Conservation (phyloP, 2,329 filamentous ascomycete species). For the Cryphonectria radicalis region DNA sequence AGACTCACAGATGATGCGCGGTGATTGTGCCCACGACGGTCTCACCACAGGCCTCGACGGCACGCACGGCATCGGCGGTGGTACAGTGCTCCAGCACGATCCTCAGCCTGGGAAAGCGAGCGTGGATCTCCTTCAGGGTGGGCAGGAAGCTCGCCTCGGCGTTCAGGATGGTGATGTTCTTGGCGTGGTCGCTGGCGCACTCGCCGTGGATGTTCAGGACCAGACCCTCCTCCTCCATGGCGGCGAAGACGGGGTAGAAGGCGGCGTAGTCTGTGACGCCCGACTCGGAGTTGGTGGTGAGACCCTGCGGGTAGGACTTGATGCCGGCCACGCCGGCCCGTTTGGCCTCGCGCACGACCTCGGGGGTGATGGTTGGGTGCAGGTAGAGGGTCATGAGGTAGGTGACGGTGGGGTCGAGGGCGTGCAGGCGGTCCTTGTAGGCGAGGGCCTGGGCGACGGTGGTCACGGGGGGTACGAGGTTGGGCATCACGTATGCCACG, state of each 20-base stretch:
- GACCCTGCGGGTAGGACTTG: constrained; percentile 69
- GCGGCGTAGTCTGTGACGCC: constrained; percentile 72
- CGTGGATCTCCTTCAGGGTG: constrained; percentile 73
- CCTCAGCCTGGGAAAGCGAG: constrained; percentile 72
- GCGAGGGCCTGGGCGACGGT: constrained; percentile 66
- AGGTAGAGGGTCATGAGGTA: constrained; percentile 75
- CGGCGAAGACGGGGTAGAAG: constrained; percentile 81
- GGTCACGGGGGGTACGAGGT: constrained; percentile 66
- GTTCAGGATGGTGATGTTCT: constrained; percentile 62
- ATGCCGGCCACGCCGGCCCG: constrained; percentile 72
- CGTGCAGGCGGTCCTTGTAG: constrained; percentile 65
- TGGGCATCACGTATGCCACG: constrained; percentile 54
- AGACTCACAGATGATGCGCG: constrained; percentile 73
- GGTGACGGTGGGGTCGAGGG: constrained; percentile 64
- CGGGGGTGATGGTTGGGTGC: constrained; percentile 67
- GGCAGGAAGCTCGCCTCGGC: constrained; percentile 81
- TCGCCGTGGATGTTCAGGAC: constrained; percentile 85
- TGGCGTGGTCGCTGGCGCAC: constrained; percentile 52
- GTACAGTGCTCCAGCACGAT: constrained; percentile 86
- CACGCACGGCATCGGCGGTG: constrained; percentile 77
- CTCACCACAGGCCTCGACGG: constrained; percentile 76
- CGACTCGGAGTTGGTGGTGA: constrained; percentile 68
- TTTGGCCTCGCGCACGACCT: constrained; percentile 74
- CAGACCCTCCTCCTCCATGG: constrained; percentile 83
- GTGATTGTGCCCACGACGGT: constrained; percentile 82